A percentile compares a stretch with the other conserved stretches of the same genome.
phyloP scores from a whole-genome alignment of 2,329 filamentous ascomycete species.

The Apiospora saccharicola region DNA sequence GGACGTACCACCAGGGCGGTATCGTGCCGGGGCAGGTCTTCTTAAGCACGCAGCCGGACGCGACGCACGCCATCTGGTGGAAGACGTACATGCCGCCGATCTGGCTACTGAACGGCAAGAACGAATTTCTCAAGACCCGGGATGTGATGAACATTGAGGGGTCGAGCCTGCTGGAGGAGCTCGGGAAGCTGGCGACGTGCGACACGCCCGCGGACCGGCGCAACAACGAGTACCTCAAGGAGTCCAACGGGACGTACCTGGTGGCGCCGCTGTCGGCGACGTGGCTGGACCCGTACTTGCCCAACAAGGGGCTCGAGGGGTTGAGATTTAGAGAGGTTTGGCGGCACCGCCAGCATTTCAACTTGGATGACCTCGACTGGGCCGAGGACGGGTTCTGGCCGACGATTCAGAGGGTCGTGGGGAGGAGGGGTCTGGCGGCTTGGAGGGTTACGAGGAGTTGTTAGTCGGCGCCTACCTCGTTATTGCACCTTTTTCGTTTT shows the following conservation, averaged over 20 bases:
- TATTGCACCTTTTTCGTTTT: too few relatives aligned
- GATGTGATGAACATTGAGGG: conserved; percentile 79
- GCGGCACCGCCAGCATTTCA: conserved; percentile 72
- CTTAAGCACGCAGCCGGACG: conserved; percentile 72
- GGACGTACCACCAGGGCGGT: conserved; percentile 82
- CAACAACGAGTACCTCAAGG: conserved; percentile 64
- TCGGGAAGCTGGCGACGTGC: conserved; percentile 68
- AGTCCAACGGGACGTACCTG: conserved; percentile 71
- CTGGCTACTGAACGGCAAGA: conserved; percentile 81
- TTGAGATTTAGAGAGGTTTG: conserved; percentile 74
- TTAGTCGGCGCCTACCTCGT: conserved; percentile 6
- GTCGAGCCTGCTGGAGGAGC: conserved; percentile 63
- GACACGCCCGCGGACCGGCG: conserved; percentile 64
- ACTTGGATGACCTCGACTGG: conserved; percentile 83
- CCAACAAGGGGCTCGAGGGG: conserved; percentile 65
- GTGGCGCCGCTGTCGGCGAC: conserved; percentile 76
- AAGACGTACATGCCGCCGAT: conserved; percentile 85
- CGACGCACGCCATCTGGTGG: conserved; percentile 80
- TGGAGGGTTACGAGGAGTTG: conserved; percentile 74
- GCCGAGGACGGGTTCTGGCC: conserved; percentile 77
- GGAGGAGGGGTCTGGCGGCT: conserved; percentile 65
- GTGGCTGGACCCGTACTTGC: conserved; percentile 70
- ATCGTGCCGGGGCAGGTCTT: conserved; percentile 79
- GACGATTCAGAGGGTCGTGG: conserved; percentile 73
- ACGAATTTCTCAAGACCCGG: conserved; percentile 71